Conservation (phyloP, 2,329 filamentous ascomycete species). For the Cladosporium sphaerospermum region DNA sequence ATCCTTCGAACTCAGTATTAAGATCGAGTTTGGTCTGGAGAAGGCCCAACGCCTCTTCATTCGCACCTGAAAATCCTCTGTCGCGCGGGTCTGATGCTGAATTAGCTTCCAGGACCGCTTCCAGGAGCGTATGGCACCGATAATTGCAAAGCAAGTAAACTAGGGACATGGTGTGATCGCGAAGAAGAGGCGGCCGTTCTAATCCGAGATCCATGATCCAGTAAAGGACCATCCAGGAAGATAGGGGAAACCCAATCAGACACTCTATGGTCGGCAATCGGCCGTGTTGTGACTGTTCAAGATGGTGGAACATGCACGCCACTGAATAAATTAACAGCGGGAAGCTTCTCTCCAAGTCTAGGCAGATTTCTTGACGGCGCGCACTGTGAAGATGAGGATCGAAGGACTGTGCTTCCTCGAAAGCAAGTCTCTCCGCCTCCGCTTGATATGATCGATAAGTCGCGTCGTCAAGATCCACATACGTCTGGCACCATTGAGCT, state of each 20-base stretch:
- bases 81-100: not conserved
- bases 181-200: not conserved
- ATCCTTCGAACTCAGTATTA: not conserved
- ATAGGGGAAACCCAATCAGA: not conserved
- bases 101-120: not conserved
- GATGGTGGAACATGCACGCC: not conserved
- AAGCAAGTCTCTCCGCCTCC: not conserved
- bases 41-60: not conserved
- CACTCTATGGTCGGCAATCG: not conserved
- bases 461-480: not conserved
- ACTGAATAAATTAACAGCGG: not conserved
- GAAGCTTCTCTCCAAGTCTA: not conserved
- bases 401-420: not conserved
- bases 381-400: too few species aligned
- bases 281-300: not conserved
- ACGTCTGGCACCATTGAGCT: not conserved
- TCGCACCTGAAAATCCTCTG: not conserved
- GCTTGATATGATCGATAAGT: not conserved
- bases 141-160: not conserved
- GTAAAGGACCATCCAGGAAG: not conserved
- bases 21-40: not conserved
- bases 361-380: too few species aligned
- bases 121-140: not conserved
- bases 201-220: not conserved
- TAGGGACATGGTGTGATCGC: not conserved